Base-by-base conservation (phyloP, 1,284 basidiomycete species). In the Pholiota adiposa region DNA sequence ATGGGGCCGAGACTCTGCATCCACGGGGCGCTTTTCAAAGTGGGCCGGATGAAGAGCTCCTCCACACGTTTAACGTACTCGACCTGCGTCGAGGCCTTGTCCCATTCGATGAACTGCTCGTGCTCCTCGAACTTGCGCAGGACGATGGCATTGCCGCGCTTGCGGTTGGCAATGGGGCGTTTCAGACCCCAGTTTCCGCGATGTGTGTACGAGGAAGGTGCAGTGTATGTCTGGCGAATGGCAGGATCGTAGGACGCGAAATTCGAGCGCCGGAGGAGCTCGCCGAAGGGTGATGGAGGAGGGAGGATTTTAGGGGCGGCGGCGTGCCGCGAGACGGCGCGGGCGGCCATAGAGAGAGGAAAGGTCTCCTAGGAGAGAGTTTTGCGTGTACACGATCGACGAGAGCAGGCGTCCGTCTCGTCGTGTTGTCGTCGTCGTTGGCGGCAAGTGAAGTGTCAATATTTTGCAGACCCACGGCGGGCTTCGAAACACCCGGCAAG, bases 131-230 rank as follows among this genome's bases (percentile, higher is more conserved):
- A 82, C 3, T 67, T 77, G 70, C 69, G 79, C 71, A 69, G 86
- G 69, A 86, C 84, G 58, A 93, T 83, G 67, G 80, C 83, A 6
- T 84, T 83, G 63, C 85, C 81, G 51, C 83, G 82, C 38, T 86
- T 82, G 51, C 85, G 83, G 56, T 89, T 73, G 6, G 88, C 77
- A 21, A 93, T 81, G 34, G 90, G 87, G 0, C 92, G 85, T 73
- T 93, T 93, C 60, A 93, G 76, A 36, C 91, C 91, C 82, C 85
- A 93, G 73, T 92, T 83, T 55, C 91, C 91, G 33, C 91, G 83
- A 67, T 86, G 79, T 2, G 87, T 84, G 68, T 89, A 80, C 38
- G 87, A 88, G 48, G 84, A 83, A 53, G 84, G 82, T 0, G 90
- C 77, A 23, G 85, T 82, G 73, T 92, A 93, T 31, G 89, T 83